phyloP scores from a whole-genome alignment of 1,284 basidiomycete species.

The Ceratobasidium papillatum region DNA sequence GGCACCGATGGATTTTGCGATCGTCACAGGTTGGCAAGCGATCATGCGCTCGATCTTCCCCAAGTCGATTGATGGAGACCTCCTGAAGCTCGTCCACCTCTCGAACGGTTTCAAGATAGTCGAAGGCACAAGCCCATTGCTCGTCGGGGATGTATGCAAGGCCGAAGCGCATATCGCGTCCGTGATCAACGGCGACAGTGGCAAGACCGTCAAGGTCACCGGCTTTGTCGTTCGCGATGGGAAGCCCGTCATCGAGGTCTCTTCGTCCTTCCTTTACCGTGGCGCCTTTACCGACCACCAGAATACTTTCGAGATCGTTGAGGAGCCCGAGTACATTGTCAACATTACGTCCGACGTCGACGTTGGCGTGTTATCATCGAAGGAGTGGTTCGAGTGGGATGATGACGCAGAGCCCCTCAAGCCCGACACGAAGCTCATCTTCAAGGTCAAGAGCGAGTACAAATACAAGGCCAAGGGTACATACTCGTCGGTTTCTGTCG shows the following conservation, averaged over 20 bases:
- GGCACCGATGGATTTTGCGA: constrained; percentile 98
- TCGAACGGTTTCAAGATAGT: constrained; percentile 95
- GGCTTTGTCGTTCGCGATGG: constrained; percentile 81
- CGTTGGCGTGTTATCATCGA: constrained; percentile 91
- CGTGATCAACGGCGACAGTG: constrained; percentile 89
- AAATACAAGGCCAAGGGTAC: constrained; percentile 91
- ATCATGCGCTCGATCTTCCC: constrained; percentile 99
- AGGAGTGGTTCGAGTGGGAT: constrained; percentile 98
- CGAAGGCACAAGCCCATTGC: constrained; percentile 77
- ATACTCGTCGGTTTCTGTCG: constrained; percentile 83
- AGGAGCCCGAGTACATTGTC: constrained; percentile 89
- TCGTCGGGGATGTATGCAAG: constrained; percentile 89
- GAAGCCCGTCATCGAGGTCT: constrained; percentile 89
- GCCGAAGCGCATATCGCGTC: constrained; percentile 90
- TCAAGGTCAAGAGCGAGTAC: constrained; percentile 87
- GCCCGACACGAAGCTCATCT: constrained; percentile 85
- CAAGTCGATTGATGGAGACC: constrained; percentile 86
- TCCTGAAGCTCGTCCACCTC: constrained; percentile 95
- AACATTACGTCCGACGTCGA: constrained; percentile 78
- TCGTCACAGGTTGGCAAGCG: constrained; percentile 97
- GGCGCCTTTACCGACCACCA: constrained; percentile 92
- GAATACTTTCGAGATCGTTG: constrained; percentile 93
- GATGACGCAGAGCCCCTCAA: constrained; percentile 80
- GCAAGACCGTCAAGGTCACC: constrained; percentile 93
- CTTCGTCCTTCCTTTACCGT: constrained; percentile 96